Base-by-base conservation (phyloP, 1,284 basidiomycete genomes). In the Phellinidium pouzarii region DNA sequence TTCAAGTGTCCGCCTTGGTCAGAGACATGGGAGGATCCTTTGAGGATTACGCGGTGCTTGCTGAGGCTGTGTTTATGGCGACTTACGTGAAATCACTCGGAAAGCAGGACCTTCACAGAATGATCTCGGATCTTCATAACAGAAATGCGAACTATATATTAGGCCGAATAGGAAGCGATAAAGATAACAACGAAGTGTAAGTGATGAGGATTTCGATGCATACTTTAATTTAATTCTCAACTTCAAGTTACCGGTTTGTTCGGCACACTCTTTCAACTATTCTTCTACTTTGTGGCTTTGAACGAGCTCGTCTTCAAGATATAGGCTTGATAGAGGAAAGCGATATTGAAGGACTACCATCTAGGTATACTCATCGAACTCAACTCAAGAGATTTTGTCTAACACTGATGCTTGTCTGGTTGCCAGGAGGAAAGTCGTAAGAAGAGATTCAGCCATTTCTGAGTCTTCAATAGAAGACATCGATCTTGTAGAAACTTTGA, bases 211-310 rank as follows among this genome's bases (percentile, higher is more conserved):
- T 22, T n/a, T 46, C 3, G 9, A 22, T 23, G 29, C 42, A 34
- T 47, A 6, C 50, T 23, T 38, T 38, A 41, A 31, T 20, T 38
- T 52, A 34, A 48, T 25, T 51, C 31, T 40, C 37, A 19, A 41
- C 44, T 50, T 40, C 17, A 57, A 78, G 73, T 34, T 61, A 70
- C 57, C 60, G 59, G 11, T 79, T 85, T 57, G 71, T 87, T 40
- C 75, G 80, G 7, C 70, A 74, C 19, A 80, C 79, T 2, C 61
- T 87, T 34, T 75, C 75, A 11, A 68, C 74, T 8, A 84, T 79
- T 62, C 68, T 86, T 29, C 64, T 85, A 2, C 61, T 84, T 19
- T 84, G 80, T 59, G 84, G 84, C 4, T 86, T 80, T 58, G 78
- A 83, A 44, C 69, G 80, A 47, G 59, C 64, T 2, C 71, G 65